Evolutionary conservation across 345 rosid species (phyloP).

Genomic region (Cardiospermum halicacabum): DNA sequence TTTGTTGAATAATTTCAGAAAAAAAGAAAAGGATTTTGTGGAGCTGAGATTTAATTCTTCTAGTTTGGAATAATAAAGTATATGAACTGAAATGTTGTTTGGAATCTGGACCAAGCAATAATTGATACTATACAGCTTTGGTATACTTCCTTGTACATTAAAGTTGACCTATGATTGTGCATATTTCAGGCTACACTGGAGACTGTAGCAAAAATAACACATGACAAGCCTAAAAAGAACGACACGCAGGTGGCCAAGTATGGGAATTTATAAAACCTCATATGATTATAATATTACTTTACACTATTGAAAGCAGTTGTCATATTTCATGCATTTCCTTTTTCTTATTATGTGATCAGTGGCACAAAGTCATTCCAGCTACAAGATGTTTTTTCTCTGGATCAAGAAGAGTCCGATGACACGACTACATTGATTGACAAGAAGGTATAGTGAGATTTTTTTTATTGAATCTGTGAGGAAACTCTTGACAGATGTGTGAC

Average conservation of each 20-base stretch:
- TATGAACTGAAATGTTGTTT: not conserved
- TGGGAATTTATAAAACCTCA: conserved; percentile 9
- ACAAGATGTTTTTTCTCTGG: conserved; percentile 90
- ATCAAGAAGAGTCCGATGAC: conserved; percentile 94
- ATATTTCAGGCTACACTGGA: conserved; percentile 78
- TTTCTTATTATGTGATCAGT: conserved; percentile 25
- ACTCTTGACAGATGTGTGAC: not conserved
- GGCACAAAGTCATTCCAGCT: conserved; percentile 79
- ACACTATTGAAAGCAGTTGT: not conserved
- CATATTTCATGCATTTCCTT: not conserved
- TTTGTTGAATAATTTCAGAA: no score
- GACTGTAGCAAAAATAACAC: conserved; percentile 92
- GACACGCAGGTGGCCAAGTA: conserved; percentile 78
- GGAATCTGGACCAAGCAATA: not conserved
- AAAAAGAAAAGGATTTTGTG: no score
- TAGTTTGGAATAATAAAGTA: not conserved
- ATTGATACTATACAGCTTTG: not conserved
- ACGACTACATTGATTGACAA: conserved; percentile 84
- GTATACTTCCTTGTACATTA: conserved; percentile 7
- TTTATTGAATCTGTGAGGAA: not conserved
- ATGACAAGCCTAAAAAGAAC: conserved; percentile 75
- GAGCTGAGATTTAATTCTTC: not conserved
- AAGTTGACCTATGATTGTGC: conserved; percentile 17
- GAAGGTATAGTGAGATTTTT: conserved; percentile 44
- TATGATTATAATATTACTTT: conserved; percentile 10